phyloP scores from a whole-genome alignment of 2,329 filamentous ascomycete species.

The Colletotrichum neosansevieriae region DNA sequence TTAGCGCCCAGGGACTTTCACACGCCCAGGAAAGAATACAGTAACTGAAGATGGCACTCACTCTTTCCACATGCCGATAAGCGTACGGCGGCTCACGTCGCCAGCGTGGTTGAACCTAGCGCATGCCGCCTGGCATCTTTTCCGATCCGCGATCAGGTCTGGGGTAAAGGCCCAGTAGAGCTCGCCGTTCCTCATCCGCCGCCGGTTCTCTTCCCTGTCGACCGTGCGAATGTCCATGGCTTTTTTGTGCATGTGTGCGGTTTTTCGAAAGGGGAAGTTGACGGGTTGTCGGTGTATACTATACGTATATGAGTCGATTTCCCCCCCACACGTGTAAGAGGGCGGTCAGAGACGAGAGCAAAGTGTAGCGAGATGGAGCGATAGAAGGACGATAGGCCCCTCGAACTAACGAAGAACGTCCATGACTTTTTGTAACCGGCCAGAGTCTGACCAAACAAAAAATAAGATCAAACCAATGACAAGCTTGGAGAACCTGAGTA shows the following conservation, averaged over 20 bases:
- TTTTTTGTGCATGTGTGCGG: slow-evolving; percentile 24
- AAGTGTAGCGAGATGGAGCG: slow-evolving; percentile 13
- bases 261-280: neutral
- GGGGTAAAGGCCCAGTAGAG: slow-evolving; percentile 81
- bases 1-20: neutral
- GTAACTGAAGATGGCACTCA: slow-evolving; percentile 54
- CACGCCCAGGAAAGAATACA: neutral
- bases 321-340: neutral
- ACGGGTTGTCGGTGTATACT: slow-evolving; percentile 16
- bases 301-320: neutral
- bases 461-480: slow-evolving; percentile 1
- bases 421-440: slow-evolving; percentile 27
- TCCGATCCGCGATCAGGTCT: slow-evolving; percentile 71
- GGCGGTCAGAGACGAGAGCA: slow-evolving; percentile 6
- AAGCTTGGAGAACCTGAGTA: neutral
- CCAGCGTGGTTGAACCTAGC: slow-evolving; percentile 73
- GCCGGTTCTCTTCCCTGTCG: slow-evolving; percentile 60
- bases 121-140: slow-evolving; percentile 72
- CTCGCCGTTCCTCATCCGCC: slow-evolving; percentile 74
- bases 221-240: slow-evolving; percentile 45
- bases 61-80: slow-evolving; percentile 79
- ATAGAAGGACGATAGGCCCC: neutral
- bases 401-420: neutral
- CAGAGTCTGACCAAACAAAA: neutral
- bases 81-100: slow-evolving; percentile 69